Conservation (phyloP, 257 asterid genomes). For the Solanum commersonii region DNA sequence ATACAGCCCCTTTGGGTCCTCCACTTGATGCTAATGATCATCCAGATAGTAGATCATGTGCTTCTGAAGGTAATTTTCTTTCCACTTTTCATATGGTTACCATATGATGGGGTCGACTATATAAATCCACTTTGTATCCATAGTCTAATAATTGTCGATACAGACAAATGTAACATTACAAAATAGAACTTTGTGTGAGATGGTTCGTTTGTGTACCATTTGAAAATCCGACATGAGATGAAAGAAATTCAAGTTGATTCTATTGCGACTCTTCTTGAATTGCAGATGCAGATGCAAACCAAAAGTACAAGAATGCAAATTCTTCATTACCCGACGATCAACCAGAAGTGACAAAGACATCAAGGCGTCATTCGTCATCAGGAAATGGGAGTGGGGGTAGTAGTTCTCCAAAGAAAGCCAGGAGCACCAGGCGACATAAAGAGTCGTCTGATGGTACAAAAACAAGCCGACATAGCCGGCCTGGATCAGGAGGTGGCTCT, state of each 20-base stretch:
- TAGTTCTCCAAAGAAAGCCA: conserved; percentile 30
- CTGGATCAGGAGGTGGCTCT: conserved; percentile 1
- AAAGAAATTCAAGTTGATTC: not conserved
- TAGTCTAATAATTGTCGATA: not conserved
- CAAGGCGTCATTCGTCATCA: conserved; percentile 24
- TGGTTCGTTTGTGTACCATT: not conserved
- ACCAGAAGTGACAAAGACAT: conserved; percentile 29
- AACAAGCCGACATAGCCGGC: conserved; percentile 13
- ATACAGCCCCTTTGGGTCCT: conserved; percentile 3
- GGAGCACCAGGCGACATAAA: conserved; percentile 35
- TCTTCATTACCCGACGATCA: conserved; percentile 15
- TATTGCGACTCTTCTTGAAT: not conserved
- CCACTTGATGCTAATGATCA: not conserved
- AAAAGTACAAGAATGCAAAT: conserved; percentile 9
- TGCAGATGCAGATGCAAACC: conserved; percentile 19
- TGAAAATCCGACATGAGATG: not conserved
- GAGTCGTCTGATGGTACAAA: conserved; percentile 33
- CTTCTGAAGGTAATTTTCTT: not conserved
- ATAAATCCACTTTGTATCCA: not conserved
- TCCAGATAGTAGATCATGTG: not conserved
- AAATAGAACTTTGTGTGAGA: not conserved
- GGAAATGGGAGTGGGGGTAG: not conserved
- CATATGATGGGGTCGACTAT: not conserved
- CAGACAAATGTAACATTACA: not conserved
- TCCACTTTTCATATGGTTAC: not conserved